Evolutionary conservation across 805 yeast species (phyloP), one percentile per base, ranked within the genome.

Genomic region (Candida pini): DNA sequence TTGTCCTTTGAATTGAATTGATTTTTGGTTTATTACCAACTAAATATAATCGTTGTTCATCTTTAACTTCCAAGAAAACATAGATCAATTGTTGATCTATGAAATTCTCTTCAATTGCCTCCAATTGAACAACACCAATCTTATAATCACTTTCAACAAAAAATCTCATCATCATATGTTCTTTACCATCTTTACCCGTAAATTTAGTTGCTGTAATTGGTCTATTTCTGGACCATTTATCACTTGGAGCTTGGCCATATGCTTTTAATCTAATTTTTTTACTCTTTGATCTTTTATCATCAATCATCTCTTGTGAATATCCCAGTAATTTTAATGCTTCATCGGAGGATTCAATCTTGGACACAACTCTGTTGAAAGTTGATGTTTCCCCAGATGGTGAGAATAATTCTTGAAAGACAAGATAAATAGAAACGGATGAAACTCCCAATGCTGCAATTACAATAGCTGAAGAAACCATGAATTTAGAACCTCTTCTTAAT

Each of bases 351-450:
- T 89, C 90, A 25, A 87, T 73, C 48, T 84, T 62, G 9, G 75
- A 71, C 21, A 88, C 88, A 2, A 95, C 94, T 47, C 86, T 74
- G 62, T 89, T 88, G 66, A 89, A 89, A 2, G 94, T 76, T 44
- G 81, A 83, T 0, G 95, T 89, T 53, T 89, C 96, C 17, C 95
- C 95, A 1, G 94, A 81, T 8, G 97, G 96, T 31, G 89, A 72
- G 45, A 86, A 76, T 21, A 89, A 62, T 54, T 89, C 96, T 9
- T 81, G 68, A n/a, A 82, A 71, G 16, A 88, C 73, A 42, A 86
- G 69, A 56, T 85, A 89, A 7, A 85, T 66, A 15, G 88, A 75
- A 38, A 79, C 57, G 30, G 78, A 71, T 0, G 90, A 76, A 7
- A 83, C 64, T 12, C 83, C 87, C 2, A 77, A 53, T 2, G 88